Conservation (phyloP, 495 filamentous ascomycete species). For the Hypomontagnella monticulosa region DNA sequence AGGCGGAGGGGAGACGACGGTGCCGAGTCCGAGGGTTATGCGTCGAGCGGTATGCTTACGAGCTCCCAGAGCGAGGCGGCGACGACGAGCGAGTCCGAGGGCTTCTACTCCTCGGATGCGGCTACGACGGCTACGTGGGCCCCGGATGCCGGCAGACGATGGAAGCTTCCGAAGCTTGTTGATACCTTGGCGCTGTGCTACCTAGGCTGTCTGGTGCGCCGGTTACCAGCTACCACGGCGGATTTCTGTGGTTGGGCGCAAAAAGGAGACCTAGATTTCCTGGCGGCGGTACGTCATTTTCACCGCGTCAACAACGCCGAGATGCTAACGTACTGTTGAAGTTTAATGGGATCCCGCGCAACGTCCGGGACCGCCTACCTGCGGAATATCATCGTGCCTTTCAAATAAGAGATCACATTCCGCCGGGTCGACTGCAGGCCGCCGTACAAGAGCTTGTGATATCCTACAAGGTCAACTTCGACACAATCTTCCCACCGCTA, state of each 20-base stretch:
- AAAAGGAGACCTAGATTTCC: constrained; percentile 52
- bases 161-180: constrained; percentile 52
- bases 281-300: constrained; percentile 48
- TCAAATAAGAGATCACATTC: constrained; percentile 62
- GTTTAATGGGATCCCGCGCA: constrained; percentile 65
- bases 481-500: constrained; percentile 74
- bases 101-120: constrained; percentile 35
- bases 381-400: constrained; percentile 66
- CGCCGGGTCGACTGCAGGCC: constrained; percentile 66
- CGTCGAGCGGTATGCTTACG: constrained; percentile 40
- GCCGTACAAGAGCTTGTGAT: constrained; percentile 67
- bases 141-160: constrained; percentile 42
- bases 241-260: constrained; percentile 57
- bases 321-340: constrained; percentile 39
- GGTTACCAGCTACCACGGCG: constrained; percentile 55
- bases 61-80: constrained; percentile 52
- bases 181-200: constrained; percentile 59
- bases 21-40: constrained; percentile 19
- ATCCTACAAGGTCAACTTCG: constrained; percentile 73
- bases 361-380: constrained; percentile 72
- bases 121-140: constrained; percentile 38
- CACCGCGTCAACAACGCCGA: not conserved
- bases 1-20: constrained; percentile 4
- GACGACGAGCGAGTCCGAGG: constrained; percentile 23
- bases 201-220: constrained; percentile 54